phyloP scores from a whole-genome alignment of 148 eudicot species.

The Vaccinium macrocarpon region DNA sequence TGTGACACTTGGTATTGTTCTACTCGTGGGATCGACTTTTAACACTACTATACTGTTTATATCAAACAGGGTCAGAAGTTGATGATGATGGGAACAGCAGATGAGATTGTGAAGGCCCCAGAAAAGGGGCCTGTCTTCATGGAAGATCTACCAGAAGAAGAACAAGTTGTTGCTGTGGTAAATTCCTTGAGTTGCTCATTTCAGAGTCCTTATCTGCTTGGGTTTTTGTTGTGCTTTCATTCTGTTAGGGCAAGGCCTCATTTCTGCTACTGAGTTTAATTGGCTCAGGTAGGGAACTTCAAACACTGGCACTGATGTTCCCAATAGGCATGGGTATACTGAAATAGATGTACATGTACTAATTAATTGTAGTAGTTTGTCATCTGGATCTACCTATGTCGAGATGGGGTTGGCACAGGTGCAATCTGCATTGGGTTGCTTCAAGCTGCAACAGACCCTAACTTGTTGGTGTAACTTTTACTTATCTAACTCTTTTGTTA shows the following conservation, averaged over 20 bases:
- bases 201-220: background rate
- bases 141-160: constrained; percentile 98
- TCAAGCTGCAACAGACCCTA: constrained; percentile 2
- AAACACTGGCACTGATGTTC: background rate
- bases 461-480: background rate
- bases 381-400: background rate
- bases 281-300: constrained; percentile 8
- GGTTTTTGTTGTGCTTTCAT: background rate
- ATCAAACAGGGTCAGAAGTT: constrained; percentile 77
- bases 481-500: background rate
- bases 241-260: background rate
- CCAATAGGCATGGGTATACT: background rate
- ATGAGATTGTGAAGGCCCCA: constrained; percentile 96
- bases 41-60: constrained; percentile 4
- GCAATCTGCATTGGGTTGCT: background rate
- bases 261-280: background rate
- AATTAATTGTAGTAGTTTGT: background rate
- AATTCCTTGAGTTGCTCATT: constrained; percentile 22
- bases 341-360: background rate
- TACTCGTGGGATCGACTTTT: constrained; percentile 11
- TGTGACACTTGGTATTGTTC: constrained; percentile 9
- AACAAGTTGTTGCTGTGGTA: constrained; percentile 75
- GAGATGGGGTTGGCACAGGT: background rate
- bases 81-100: constrained; percentile 99
- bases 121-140: constrained; percentile 89